phyloP scores from a whole-genome alignment of 2,329 filamentous ascomycete genomes.

The Ceratocystis huliohia region DNA sequence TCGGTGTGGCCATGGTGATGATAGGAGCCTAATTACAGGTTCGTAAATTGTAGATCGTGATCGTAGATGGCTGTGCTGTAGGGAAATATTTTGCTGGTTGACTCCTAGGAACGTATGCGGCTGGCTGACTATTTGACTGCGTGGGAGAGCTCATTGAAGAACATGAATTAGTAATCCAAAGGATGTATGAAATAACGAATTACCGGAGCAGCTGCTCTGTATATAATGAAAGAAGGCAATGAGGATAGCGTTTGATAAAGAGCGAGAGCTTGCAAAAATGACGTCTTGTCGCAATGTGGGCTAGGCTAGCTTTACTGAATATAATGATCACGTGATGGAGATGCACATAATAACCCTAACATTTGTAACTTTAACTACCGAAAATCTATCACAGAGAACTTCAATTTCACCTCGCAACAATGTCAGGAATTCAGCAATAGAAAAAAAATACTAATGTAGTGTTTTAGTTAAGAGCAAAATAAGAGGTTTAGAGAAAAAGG shows the following conservation, averaged over 20 bases:
- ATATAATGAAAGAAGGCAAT: neutral
- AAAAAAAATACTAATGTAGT: neutral
- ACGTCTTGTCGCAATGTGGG: neutral
- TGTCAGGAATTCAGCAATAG: neutral
- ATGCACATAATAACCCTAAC: neutral
- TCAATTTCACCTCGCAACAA: too few species aligned
- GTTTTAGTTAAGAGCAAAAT: neutral
- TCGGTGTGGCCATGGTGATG: slow-evolving; percentile 37
- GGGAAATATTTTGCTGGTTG: neutral
- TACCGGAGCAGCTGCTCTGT: neutral
- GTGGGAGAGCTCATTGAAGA: neutral
- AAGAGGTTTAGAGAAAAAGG: neutral
- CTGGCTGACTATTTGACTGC: neutral
- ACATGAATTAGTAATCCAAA: neutral
- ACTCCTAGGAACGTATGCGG: neutral
- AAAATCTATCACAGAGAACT: neutral
- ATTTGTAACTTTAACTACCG: neutral
- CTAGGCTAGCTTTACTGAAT: neutral
- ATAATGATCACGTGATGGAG: neutral
- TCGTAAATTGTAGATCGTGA: neutral
- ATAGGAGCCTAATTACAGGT: neutral
- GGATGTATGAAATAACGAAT: neutral
- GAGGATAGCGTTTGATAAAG: neutral
- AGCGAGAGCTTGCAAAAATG: neutral
- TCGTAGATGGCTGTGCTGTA: neutral